Percentiles rank a stretch among this genome's conserved stretches.
These are phyloP conservation scores for Dactylonectria estremocensis DNA, from an alignment of 2,329 filamentous ascomycete genomes.

Conservation along the genomic window DNA sequence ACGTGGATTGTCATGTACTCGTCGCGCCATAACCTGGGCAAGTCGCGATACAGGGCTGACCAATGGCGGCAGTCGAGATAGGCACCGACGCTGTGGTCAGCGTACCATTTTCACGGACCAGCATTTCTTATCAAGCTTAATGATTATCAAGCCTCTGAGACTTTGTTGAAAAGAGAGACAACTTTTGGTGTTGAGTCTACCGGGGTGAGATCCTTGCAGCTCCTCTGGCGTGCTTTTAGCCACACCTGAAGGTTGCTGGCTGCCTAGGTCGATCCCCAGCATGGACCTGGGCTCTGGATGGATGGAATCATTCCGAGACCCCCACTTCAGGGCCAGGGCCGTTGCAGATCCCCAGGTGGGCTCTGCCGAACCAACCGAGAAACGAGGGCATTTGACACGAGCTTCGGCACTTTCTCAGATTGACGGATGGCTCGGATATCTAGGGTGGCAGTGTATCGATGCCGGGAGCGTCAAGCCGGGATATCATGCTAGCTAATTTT, in stretches of 20 bases:
- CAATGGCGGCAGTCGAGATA: not conserved
- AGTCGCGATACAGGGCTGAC: not conserved
- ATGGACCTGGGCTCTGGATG: not conserved
- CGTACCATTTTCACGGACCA: not conserved
- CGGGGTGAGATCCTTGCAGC: too few species aligned
- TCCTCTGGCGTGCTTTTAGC: too few species aligned
- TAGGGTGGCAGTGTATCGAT: not conserved
- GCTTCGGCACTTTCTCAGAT: not conserved
- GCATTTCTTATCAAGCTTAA: too few species aligned
- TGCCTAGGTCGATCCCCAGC: too few species aligned
- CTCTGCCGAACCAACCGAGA: not conserved
- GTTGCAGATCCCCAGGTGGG: not conserved
- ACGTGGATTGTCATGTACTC: not conserved
- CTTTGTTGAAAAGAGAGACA: too few species aligned
- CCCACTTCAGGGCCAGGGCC: not conserved
- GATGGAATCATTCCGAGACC: slow-evolving; percentile 1
- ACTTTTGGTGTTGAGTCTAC: not conserved
- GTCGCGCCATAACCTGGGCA: not conserved
- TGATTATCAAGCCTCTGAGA: too few species aligned
- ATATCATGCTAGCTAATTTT: not conserved
- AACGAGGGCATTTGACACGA: not conserved
- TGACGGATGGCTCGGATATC: slow-evolving; percentile 1
- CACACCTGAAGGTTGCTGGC: too few species aligned
- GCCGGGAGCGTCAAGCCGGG: not conserved
- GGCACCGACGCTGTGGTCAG: not conserved